Evolutionary conservation across 768 basidiomycete genomes (phyloP).

Genomic region (Mycena sanguinolenta): DNA sequence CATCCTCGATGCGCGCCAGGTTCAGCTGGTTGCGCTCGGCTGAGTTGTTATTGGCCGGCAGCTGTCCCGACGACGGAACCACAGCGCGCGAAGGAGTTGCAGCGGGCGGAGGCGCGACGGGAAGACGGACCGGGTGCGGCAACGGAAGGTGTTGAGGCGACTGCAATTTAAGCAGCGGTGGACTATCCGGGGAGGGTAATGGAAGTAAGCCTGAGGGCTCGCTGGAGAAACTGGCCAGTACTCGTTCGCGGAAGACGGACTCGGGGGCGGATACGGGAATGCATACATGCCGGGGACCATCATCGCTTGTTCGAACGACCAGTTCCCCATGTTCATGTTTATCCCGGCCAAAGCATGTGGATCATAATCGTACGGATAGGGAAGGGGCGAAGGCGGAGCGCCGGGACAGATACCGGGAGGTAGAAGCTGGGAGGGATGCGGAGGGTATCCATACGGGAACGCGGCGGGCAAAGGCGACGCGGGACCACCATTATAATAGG

Average conservation of each 20-base stretch:
- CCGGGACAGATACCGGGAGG: conserved; percentile 14
- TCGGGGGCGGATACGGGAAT: conserved; percentile 21
- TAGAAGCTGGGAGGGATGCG: conserved; percentile 11
- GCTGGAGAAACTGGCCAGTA: conserved; percentile 32
- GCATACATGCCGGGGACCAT: conserved; percentile 30
- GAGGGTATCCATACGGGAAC: conserved; percentile 27
- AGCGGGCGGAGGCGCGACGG: conserved; percentile 11
- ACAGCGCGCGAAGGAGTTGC: conserved; percentile 4
- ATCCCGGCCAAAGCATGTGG: conserved; percentile 23
- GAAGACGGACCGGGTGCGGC: conserved; percentile 9
- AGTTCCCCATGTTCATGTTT: conserved; percentile 34
- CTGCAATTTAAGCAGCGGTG: conserved; percentile 25
- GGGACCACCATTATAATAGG: conserved; percentile 28
- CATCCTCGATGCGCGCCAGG: conserved; percentile 79
- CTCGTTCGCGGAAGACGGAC: conserved; percentile 16
- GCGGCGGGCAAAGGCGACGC: conserved; percentile 20
- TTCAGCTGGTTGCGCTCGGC: conserved; percentile 71
- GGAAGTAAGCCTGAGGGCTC: conserved; percentile 27
- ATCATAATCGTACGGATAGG: conserved; percentile 38
- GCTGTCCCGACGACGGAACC: conserved; percentile 5
- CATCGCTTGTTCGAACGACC: conserved; percentile 47
- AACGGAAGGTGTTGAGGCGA: conserved; percentile 19
- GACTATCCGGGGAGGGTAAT: conserved; percentile 36
- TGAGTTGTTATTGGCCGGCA: conserved; percentile 29
- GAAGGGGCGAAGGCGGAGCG: conserved; percentile 27